These are phyloP conservation scores for Yamadazyma spencermartinsiae DNA, from an alignment of 1,139 yeast species.

Conservation along the genomic window DNA sequence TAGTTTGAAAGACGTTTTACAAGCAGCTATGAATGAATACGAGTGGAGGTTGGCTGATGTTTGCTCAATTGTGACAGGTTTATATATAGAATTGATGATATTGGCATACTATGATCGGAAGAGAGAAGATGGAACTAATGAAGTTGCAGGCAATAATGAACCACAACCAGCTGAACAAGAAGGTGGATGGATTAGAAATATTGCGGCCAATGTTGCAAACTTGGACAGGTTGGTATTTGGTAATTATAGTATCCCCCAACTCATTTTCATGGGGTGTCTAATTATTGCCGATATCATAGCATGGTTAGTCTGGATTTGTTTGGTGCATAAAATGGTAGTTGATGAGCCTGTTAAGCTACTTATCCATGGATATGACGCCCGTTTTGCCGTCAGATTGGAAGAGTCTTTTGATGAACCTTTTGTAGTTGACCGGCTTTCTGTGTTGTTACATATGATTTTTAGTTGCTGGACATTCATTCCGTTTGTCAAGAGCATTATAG, in stretches of 20 bases:
- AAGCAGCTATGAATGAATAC: conserved; percentile 6
- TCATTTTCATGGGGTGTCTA: conserved; percentile 5
- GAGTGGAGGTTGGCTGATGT: conserved; percentile 28
- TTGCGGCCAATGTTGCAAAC: neutral
- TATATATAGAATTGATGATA: conserved; percentile 17
- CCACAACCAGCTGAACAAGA: neutral
- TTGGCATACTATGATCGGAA: conserved; percentile 14
- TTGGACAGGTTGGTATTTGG: neutral
- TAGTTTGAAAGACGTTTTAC: neutral
- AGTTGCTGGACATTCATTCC: conserved; percentile 27
- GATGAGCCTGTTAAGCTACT: conserved; percentile 23
- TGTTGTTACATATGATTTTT: conserved; percentile 22
- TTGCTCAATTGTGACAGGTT: conserved; percentile 25
- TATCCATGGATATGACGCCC: neutral
- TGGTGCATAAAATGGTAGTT: conserved; percentile 26
- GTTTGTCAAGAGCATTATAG: conserved; percentile 4
- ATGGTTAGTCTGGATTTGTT: conserved; percentile 21
- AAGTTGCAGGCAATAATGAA: conserved; percentile 5
- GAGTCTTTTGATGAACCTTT: conserved; percentile 8
- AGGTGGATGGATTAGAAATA: neutral
- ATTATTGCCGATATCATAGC: conserved; percentile 14
- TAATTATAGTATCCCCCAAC: neutral
- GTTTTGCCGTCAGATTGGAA: neutral
- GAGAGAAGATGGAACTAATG: neutral
- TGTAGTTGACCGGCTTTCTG: conserved; percentile 11